These are phyloP conservation scores for Ceratorhiza oryzae-sativae DNA, from an alignment of 1,284 basidiomycete genomes.

Conservation along the genomic window DNA sequence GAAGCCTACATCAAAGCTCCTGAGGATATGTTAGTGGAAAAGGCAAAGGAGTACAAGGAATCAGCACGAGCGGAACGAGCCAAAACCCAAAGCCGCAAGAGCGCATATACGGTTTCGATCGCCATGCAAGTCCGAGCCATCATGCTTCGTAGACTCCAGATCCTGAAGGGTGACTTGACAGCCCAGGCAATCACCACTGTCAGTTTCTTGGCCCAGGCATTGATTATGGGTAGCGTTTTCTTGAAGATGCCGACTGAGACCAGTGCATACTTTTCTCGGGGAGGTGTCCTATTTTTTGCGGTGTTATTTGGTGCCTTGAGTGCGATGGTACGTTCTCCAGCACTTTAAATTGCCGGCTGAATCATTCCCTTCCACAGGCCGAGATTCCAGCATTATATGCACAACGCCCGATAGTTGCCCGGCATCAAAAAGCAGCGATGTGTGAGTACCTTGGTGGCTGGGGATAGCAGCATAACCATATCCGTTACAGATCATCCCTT, in stretches of 20 bases:
- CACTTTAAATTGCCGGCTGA: not conserved
- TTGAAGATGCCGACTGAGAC: not conserved
- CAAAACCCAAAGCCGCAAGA: constrained; percentile 46
- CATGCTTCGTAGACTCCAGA: constrained; percentile 69
- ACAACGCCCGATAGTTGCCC: constrained; percentile 60
- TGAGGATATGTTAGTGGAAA: constrained; percentile 53
- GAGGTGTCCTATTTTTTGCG: constrained; percentile 63
- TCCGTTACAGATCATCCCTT: constrained; percentile 10
- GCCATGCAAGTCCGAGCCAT: constrained; percentile 69
- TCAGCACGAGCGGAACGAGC: constrained; percentile 63
- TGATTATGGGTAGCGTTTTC: not conserved
- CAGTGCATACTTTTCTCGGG: constrained; percentile 71
- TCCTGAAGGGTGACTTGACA: constrained; percentile 64
- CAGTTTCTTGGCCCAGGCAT: not conserved
- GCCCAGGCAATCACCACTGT: constrained; percentile 47
- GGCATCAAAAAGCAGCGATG: constrained; percentile 64
- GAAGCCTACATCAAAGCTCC: constrained; percentile 58
- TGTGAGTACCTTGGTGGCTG: constrained; percentile 46
- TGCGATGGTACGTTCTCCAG: constrained; percentile 43
- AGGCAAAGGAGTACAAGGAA: constrained; percentile 52
- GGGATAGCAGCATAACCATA: not conserved
- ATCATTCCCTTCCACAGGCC: not conserved
- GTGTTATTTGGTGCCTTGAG: constrained; percentile 51
- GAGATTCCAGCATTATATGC: not conserved
- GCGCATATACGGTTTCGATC: constrained; percentile 58